phyloP scores from a whole-genome alignment of 148 eudicot genomes.

The Hydrangea macrophylla region DNA sequence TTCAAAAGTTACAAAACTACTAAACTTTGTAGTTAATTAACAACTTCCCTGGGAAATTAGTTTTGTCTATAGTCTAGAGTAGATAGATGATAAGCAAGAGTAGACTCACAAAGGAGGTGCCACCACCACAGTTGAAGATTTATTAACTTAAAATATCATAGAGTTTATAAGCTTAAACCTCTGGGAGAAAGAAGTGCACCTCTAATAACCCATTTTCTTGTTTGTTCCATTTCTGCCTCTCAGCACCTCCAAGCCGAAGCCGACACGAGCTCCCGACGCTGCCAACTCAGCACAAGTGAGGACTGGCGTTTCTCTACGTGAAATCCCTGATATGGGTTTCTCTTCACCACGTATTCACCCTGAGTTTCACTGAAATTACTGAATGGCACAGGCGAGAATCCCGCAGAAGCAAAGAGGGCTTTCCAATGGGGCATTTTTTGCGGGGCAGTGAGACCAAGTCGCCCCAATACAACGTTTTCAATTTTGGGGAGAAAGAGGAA shows the following conservation, averaged over 20 bases:
- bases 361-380: conserved; percentile 49
- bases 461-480: conserved; percentile 36
- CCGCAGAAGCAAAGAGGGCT: conserved; percentile 40
- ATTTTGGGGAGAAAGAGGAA: conserved; percentile 41
- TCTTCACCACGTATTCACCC: conserved; percentile 38
- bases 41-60: not conserved
- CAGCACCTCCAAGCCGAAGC: conserved; percentile 56
- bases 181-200: not conserved
- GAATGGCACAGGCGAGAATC: conserved; percentile 32
- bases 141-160: not conserved
- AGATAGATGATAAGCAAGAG: conserved; percentile 16
- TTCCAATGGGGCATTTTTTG: conserved; percentile 38
- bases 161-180: not conserved
- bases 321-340: conserved; percentile 41
- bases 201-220: conserved; percentile 12
- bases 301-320: conserved; percentile 37
- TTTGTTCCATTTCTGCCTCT: conserved; percentile 10
- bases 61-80: not conserved
- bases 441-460: conserved; percentile 30
- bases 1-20: conserved; percentile 9
- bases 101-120: conserved; percentile 6
- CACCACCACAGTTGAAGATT: not conserved
- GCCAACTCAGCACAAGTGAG: conserved; percentile 50
- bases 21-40: not conserved
- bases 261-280: conserved; percentile 35